phyloP scores from a whole-genome alignment of 495 filamentous ascomycete genomes.

The Daldinia vernicosa region DNA sequence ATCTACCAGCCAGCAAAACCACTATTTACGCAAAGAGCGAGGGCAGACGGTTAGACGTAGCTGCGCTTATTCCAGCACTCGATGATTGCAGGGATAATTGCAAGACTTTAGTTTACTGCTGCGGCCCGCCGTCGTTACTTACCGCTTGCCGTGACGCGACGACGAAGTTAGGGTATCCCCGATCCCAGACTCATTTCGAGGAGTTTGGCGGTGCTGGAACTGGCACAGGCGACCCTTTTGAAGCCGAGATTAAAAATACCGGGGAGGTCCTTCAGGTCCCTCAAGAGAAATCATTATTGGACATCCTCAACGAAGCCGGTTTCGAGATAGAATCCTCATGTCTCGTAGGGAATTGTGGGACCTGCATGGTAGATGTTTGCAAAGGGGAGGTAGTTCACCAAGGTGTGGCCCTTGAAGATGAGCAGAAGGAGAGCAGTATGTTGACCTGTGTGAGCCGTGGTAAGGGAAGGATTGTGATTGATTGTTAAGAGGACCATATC shows the following conservation, averaged over 20 bases:
- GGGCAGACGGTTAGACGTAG: slow-evolving; percentile 31
- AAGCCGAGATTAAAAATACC: slow-evolving; percentile 40
- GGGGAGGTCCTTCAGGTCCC: slow-evolving; percentile 49
- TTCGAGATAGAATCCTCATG: slow-evolving; percentile 56
- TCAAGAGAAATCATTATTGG: slow-evolving; percentile 50
- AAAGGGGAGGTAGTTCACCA: slow-evolving; percentile 53
- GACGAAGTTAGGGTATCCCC: slow-evolving; percentile 37
- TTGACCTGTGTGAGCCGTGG: slow-evolving; percentile 51
- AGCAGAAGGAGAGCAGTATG: slow-evolving; percentile 52
- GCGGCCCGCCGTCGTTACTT: slow-evolving; percentile 41
- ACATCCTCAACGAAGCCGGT: slow-evolving; percentile 53
- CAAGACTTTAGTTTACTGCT: slow-evolving; percentile 38
- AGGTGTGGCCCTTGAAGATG: slow-evolving; percentile 51
- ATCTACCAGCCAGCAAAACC: slow-evolving; percentile 28
- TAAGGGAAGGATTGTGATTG: slow-evolving; percentile 48
- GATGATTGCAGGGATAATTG: slow-evolving; percentile 17
- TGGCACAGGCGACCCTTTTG: slow-evolving; percentile 46
- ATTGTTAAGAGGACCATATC: slow-evolving; percentile 20
- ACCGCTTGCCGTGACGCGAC: slow-evolving; percentile 33
- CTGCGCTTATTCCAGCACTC: slow-evolving; percentile 26
- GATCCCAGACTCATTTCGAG: slow-evolving; percentile 38
- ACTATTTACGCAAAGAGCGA: slow-evolving; percentile 41
- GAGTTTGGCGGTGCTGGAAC: slow-evolving; percentile 41
- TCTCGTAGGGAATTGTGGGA: slow-evolving; percentile 59
- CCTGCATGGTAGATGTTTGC: slow-evolving; percentile 55